Percentiles rank a stretch among this genome's conserved stretches.
phyloP scores from a whole-genome alignment of 768 basidiomycete genomes.

The Rhodotorula kratochvilovae region DNA sequence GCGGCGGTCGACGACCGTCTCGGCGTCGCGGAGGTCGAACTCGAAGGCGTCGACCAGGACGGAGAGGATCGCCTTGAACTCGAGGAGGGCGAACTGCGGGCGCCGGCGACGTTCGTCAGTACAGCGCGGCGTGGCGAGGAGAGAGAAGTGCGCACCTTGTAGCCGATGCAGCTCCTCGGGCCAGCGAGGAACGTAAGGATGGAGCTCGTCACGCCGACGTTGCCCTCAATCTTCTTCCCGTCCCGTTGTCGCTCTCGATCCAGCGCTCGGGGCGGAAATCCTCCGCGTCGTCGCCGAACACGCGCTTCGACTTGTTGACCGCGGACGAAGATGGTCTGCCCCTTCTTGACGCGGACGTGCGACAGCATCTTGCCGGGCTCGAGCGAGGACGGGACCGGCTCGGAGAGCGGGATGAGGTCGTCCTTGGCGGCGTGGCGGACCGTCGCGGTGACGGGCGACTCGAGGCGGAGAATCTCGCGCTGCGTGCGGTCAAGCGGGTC shows the following conservation, averaged over 20 bases:
- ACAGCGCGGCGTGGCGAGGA: no score
- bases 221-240: constrained; percentile 46
- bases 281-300: constrained; percentile 67
- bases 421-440: constrained; percentile 69
- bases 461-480: constrained; percentile 69
- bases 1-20: constrained; percentile 19
- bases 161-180: constrained; percentile 30
- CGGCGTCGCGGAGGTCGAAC: constrained; percentile 13
- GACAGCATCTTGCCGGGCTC: constrained; percentile 19
- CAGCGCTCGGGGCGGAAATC: constrained; percentile 62
- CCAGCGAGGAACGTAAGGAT: constrained; percentile 35
- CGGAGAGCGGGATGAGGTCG: constrained; percentile 65
- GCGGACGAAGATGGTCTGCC: constrained; percentile 60
- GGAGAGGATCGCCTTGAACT: constrained; percentile 24
- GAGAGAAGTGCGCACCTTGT: constrained; percentile 2
- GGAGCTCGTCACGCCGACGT: constrained; percentile 56
- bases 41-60: constrained; percentile 34
- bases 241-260: constrained; percentile 47
- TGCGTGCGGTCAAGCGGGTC: background rate
- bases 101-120: no score
- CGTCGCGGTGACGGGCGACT: constrained; percentile 76
- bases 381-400: constrained; percentile 13
- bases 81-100: background rate
- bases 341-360: constrained; percentile 50
- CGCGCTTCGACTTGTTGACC: constrained; percentile 56